These are phyloP conservation scores for Fusarium nematophilum DNA, from an alignment of 2,329 filamentous ascomycete species.

Conservation along the genomic window DNA sequence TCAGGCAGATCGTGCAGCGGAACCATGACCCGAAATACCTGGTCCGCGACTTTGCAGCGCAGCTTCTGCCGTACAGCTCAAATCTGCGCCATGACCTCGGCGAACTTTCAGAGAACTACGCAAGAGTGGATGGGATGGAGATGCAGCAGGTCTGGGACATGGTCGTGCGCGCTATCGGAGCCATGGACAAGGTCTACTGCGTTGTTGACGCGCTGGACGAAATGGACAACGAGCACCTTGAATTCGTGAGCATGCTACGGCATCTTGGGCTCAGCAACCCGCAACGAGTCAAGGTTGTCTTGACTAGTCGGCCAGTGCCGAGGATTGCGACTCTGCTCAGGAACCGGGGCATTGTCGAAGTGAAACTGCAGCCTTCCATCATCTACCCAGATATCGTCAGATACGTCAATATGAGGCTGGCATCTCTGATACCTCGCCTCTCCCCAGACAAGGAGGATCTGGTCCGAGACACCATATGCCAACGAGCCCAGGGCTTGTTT, in stretches of 20 bases:
- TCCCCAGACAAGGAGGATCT: neutral
- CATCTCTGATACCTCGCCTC: conserved; percentile 10
- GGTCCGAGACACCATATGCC: conserved; percentile 46
- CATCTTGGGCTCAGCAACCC: conserved; percentile 47
- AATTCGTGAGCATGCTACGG: conserved; percentile 48
- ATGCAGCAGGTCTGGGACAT: neutral
- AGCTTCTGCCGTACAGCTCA: conserved; percentile 47
- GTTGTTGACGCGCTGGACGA: conserved; percentile 59
- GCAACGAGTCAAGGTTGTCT: conserved; percentile 51
- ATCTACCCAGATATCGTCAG: conserved; percentile 54
- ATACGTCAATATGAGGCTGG: conserved; percentile 40
- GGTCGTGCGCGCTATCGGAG: neutral
- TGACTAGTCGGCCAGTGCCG: conserved; percentile 55
- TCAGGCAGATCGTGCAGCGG: conserved; percentile 51
- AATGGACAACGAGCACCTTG: conserved; percentile 51
- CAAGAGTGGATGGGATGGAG: neutral
- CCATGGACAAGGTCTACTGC: conserved; percentile 46
- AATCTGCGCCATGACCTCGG: conserved; percentile 40
- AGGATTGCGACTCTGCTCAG: conserved; percentile 46
- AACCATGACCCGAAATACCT: conserved; percentile 47
- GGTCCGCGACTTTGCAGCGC: conserved; percentile 50
- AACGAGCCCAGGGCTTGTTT: conserved; percentile 40
- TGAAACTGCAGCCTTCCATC: conserved; percentile 50
- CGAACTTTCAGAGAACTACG: neutral
- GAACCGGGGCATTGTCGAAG: conserved; percentile 35